Evolutionary conservation across 306 rosid genomes (phyloP), one percentile per base, ranked within the genome.

Genomic region (Bauhinia variegata): DNA sequence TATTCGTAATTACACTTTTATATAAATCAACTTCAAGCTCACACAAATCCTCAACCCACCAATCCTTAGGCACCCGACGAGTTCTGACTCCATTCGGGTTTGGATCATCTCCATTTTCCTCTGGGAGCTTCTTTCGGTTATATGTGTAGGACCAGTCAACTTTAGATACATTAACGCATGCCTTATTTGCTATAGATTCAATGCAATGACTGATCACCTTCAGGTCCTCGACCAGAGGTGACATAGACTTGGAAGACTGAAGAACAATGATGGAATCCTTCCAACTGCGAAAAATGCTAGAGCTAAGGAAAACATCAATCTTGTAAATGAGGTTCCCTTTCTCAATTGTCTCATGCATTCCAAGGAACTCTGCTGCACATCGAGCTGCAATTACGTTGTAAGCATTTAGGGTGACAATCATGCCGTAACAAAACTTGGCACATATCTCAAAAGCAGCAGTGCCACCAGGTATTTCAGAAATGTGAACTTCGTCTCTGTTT

Each of bases 41-140:
- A 43, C 96, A 95, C 68, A 95, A 75, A 70, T 90, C 97, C 80
- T 86, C 97, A 69, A 88, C 96, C 99, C 99, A 95, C 99, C 99
- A 95, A 75, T 90, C 99, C 59, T 78, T 85, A 36, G 97, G 99
- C 77, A 95, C 99, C 19, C 63, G 61, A 31, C 91, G 85, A 64
- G 72, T 82, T 80, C 88, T 82, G 55, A 82, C 65, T 23, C 87
- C 89, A 55, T 81, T 82, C 78, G 74, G 86, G 70, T 82, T 79
- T 42, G 80, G 77, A 63, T 84, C 87, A 9, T 75, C 72, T 67
- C 86, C 89, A 4, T 84, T 93, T 74, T 90, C 97, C 80, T 95
- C 97, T 0, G 79, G 84, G 5, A 95, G 84, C 80, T 88, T 95
- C 83, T 88, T 88, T 23, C 95, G 81, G 47, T 95, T 90, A 75